Evolutionary conservation across 805 yeast species (phyloP), one percentile per base, ranked within the genome.

Genomic region (Candida khao-thaluensis): DNA sequence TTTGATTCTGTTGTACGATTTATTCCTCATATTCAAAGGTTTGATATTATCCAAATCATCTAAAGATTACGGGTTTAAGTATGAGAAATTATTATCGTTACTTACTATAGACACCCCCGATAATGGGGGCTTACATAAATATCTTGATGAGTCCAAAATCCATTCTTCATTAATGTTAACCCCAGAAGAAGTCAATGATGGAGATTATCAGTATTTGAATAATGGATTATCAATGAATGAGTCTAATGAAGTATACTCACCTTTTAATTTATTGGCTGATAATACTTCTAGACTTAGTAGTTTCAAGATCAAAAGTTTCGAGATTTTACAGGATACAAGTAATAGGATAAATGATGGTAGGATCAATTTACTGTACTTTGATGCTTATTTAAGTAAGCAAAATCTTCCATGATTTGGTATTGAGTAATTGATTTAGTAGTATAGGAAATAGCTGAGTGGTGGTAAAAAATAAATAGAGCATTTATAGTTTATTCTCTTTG

Each of bases 1-100:
- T 37, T 71, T 72, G 45, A 79, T 80, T 36, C 56, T 81, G 45
- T 59, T 81, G 1, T 79, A 80, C 52, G 87, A 81, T 51, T 68
- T 80, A 40, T 58, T 81, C 24, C 58, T 79, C 7, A 71, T 83
- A 1, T 60, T 79, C 50, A 80, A 79, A 52, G 54, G 56, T 6
- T 52, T 68, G 3, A 41, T 69, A 14, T 12, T 28, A 5, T 33
- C 38, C 6, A 33, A 24, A 24, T 8, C 22, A 7, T 18, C 31
- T 6, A 27, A 35, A 18, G 38, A 35, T 14, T 20, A 21, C 25
- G 38, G 32, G 10, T 7, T 7, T 18, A 38, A 38, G 17, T 22
- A 32, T 22, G 37, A 33, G 2, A 32, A 26, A 14, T 36, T 45
- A 18, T 25, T 38, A 16, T 3, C 35, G 1, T 25, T 40, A 3